Percentiles rank a stretch among this genome's conserved stretches.
These are phyloP conservation scores for Jamesozyma spencerorum DNA, from an alignment of 805 yeast genomes.

Conservation along the genomic window DNA sequence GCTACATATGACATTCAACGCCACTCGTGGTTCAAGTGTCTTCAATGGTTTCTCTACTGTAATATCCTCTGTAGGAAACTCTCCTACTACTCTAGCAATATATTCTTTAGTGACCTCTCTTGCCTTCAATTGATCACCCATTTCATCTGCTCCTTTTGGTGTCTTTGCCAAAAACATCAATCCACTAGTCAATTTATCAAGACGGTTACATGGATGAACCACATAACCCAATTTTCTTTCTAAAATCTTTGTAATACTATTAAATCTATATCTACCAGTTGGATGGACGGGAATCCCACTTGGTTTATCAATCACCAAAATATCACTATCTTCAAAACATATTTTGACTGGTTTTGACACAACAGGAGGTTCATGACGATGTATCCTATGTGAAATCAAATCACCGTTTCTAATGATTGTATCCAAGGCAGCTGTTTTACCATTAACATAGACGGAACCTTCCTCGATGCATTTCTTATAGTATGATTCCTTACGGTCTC, in stretches of 20 bases:
- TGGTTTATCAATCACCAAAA: constrained; percentile 85
- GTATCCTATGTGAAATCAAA: constrained; percentile 64
- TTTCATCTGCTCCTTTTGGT: constrained; percentile 64
- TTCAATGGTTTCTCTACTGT: constrained; percentile 56
- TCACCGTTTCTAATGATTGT: constrained; percentile 73
- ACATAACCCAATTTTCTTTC: constrained; percentile 56
- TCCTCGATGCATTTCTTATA: constrained; percentile 44
- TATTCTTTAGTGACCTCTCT: constrained; percentile 75
- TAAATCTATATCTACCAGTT: constrained; percentile 71
- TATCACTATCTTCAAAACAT: constrained; percentile 60
- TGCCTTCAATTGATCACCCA: constrained; percentile 63
- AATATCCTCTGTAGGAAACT: constrained; percentile 55
- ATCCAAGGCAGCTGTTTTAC: constrained; percentile 51
- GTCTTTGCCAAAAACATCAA: constrained; percentile 82
- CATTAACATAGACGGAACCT: constrained; percentile 70
- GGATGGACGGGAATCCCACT: constrained; percentile 95
- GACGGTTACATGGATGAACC: constrained; percentile 80
- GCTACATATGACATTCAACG: constrained; percentile 45
- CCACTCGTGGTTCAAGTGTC: constrained; percentile 66
- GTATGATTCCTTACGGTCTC: constrained; percentile 63
- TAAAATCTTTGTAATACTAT: constrained; percentile 65
- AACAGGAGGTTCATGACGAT: constrained; percentile 86
- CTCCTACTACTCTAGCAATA: constrained; percentile 78
- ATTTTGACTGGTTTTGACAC: constrained; percentile 46
- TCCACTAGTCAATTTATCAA: constrained; percentile 87